Base-by-base conservation (phyloP, 371 early-diverging fungal species). In the Rhizopus delemar region DNA sequence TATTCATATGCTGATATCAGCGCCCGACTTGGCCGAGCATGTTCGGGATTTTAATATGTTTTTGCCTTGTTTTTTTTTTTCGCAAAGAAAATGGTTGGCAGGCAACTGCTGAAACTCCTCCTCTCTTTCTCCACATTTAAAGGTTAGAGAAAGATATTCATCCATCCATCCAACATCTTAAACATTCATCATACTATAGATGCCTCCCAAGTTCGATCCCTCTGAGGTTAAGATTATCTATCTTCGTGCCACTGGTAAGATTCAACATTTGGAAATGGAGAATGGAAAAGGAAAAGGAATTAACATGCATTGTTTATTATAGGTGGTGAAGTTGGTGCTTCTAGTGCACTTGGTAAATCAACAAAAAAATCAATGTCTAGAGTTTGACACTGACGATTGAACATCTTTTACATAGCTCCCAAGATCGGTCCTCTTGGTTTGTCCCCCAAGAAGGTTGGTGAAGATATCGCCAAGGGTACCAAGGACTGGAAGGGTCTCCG, bases 401-500 rank as follows among this genome's bases (percentile, higher is more conserved):
- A 15, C 16, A 39, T 28, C 41, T 54, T 41, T 46, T 16, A 16
- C 15, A 8, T 16, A 57, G 77, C 77, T 46, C 99, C 99, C 81
- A 99, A 97, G 90, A 94, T 99, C 72, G 99, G 99, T 91, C 99
- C 99, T 70, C 91, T 99, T 71, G 99, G 99, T 93, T 86, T 99
- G 84, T 92, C 97, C 55, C 99, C 99, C 84, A 99, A 99, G 90
- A 98, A 98, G 89, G 96, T 99, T 68, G 99, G 99, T 84, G 99
- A 99, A 86, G 99, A 99, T 83, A 98, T 99, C 66, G 98, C 97
- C 86, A 99, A 99, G 92, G 97, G 95, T 71, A 99, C 99, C 72
- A 86, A 90, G 80, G 98, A 96, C 73, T 99, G 93, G 92, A 97
- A 97, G 89, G 96, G 99, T 85, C 91, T 99, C 59, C 93, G 96